Conservation (phyloP, 2,329 filamentous ascomycete genomes). For the Pseudogymnoascus sp. region DNA sequence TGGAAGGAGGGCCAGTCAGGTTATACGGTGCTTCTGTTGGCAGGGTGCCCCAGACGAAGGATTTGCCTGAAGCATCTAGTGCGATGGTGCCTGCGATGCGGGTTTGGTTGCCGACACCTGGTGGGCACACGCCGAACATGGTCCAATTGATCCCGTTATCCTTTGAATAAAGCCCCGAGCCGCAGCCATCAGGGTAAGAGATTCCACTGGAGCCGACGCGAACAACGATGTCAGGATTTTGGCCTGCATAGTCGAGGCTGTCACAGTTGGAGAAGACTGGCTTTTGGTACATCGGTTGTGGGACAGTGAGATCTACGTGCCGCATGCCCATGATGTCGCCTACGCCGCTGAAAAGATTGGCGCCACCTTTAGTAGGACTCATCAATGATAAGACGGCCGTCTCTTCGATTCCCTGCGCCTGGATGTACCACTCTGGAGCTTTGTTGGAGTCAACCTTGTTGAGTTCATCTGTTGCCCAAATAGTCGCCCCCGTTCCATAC, state of each 20-base stretch:
- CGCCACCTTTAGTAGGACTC: constrained; percentile 15
- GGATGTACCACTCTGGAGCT: constrained; percentile 13
- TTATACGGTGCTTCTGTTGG: constrained; percentile 7
- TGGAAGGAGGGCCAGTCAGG: constrained; percentile 10
- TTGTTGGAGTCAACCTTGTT: constrained; percentile 10
- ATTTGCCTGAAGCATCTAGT: constrained; percentile 14
- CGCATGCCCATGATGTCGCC: constrained; percentile 21
- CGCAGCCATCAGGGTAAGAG: constrained; percentile 11
- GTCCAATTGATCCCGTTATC: constrained; percentile 13
- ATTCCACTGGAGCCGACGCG: constrained; percentile 10
- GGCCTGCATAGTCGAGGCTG: constrained; percentile 23
- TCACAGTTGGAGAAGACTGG: constrained; percentile 16
- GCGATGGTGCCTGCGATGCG: constrained; percentile 10
- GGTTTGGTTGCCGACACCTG: constrained; percentile 11
- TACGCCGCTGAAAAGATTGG: constrained; percentile 19
- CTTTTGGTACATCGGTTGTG: constrained; percentile 14
- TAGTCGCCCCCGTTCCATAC: not conserved
- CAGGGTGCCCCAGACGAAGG: constrained; percentile 11
- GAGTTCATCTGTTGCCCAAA: constrained; percentile 1
- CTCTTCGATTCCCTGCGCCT: constrained; percentile 23
- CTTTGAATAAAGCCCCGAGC: constrained; percentile 12
- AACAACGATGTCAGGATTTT: constrained; percentile 12
- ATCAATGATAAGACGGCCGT: constrained; percentile 17
- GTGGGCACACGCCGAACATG: constrained; percentile 9
- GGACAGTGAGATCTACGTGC: constrained; percentile 15